Evolutionary conservation across 768 basidiomycete species (phyloP).

Genomic region (Termitomyces sp.): DNA sequence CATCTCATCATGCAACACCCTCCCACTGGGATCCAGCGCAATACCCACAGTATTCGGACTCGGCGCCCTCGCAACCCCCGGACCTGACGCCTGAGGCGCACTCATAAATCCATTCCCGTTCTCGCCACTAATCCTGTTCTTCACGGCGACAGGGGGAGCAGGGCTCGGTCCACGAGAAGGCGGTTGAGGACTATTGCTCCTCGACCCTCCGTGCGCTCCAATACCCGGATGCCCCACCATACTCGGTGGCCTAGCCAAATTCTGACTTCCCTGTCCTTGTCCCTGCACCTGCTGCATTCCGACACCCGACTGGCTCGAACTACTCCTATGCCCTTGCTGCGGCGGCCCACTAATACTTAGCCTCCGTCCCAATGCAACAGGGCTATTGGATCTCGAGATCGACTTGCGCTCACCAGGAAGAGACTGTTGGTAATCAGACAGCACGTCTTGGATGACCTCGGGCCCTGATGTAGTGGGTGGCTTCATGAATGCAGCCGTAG

Average conservation of each 20-base stretch:
- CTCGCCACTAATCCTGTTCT: slow-evolving; percentile 11
- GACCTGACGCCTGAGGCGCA: slow-evolving; percentile 26
- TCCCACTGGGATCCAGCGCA: slow-evolving; percentile 70
- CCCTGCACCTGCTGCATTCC: background rate
- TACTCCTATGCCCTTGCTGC: slow-evolving; percentile 8
- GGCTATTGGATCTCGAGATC: slow-evolving; percentile 47
- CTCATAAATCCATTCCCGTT: slow-evolving; percentile 30
- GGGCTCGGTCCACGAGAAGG: slow-evolving; percentile 53
- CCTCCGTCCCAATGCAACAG: slow-evolving; percentile 23
- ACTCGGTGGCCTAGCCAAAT: slow-evolving; percentile 47
- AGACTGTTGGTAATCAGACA: slow-evolving; percentile 74
- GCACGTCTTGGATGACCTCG: slow-evolving; percentile 66
- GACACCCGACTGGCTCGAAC: slow-evolving; percentile 3
- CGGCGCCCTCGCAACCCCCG: slow-evolving; percentile 43
- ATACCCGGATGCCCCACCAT: slow-evolving; percentile 74
- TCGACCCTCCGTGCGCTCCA: slow-evolving; percentile 60
- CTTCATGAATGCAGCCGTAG: slow-evolving; percentile 73
- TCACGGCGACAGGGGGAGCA: slow-evolving; percentile 23
- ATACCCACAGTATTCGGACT: slow-evolving; percentile 83
- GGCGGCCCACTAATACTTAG: slow-evolving; percentile 15
- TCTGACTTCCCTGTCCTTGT: slow-evolving; percentile 24
- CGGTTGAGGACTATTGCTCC: slow-evolving; percentile 61
- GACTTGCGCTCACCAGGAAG: slow-evolving; percentile 81
- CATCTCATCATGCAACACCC: slow-evolving; percentile 78
- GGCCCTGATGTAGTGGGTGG: slow-evolving; percentile 34